Conservation (phyloP, 768 basidiomycete genomes). For the Russula dissimulans region DNA sequence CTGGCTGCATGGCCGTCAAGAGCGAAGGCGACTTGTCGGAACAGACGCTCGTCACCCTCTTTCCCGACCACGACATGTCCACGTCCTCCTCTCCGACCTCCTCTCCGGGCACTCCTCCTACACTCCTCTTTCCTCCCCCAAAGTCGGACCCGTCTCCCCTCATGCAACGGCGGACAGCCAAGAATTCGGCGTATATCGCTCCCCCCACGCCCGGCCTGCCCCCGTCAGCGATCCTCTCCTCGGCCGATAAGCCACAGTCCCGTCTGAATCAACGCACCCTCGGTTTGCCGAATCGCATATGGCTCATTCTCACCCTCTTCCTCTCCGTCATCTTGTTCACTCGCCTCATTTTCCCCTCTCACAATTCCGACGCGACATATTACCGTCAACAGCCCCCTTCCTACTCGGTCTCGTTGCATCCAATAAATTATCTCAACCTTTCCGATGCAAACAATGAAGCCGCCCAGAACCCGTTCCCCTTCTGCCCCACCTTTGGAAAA, state of each 20-base stretch:
- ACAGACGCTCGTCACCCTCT: not conserved
- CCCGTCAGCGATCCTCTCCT: constrained; percentile 37
- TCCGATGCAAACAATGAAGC: constrained; percentile 28
- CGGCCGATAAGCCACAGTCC: constrained; percentile 37
- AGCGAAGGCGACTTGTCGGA: not conserved
- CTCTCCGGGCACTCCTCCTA: constrained; percentile 6
- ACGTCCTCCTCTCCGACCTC: constrained; percentile 1
- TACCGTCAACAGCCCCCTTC: constrained; percentile 23
- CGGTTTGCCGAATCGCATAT: constrained; percentile 61
- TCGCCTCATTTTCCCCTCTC: constrained; percentile 41
- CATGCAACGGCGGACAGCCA: constrained; percentile 55
- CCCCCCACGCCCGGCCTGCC: constrained; percentile 31
- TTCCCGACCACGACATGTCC: not conserved
- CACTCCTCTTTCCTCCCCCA: constrained; percentile 4
- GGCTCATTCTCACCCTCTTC: constrained; percentile 48
- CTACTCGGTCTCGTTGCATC: constrained; percentile 37
- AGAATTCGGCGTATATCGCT: constrained; percentile 49
- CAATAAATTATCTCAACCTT: constrained; percentile 80
- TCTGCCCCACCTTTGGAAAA: constrained; percentile 84
- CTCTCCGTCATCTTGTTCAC: constrained; percentile 47
- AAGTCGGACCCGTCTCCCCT: constrained; percentile 9
- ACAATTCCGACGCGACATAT: constrained; percentile 19
- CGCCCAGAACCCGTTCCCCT: constrained; percentile 70
- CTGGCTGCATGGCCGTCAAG: constrained; percentile 1
- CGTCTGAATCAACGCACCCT: constrained; percentile 48